Evolutionary conservation across 2,329 filamentous ascomycete species (phyloP), one percentile per base, ranked within the genome.

Genomic region (Fusarium illudens): DNA sequence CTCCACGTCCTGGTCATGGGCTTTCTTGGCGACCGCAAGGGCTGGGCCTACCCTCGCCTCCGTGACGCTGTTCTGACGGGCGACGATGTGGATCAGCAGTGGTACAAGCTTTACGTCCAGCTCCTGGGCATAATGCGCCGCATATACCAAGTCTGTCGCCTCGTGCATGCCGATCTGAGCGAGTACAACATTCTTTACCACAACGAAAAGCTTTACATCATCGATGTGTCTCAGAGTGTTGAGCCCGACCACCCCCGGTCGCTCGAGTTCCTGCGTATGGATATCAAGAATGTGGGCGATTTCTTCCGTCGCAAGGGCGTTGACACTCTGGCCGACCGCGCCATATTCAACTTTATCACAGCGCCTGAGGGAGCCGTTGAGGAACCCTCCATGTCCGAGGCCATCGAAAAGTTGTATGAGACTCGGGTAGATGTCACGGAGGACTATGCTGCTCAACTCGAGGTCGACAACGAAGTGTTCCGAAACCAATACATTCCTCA

Each of bases 161-260:
- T 99, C 8, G 95, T 99, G 1, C 96, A 99, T 77, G 96, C 94
- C 51, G 96, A 99, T 87, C 79, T 99, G 77, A 97, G 93, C 83
- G 96, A 99, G 85, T 99, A 99, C 87, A 99, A 99, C 76, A 88
- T 98, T 54, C 86, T 99, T 19, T 99, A 96, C 82, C 87, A 97
- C 82, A 86, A 93, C 59, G 84, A 88, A 61, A 89, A 88, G 73
- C 87, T 97, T 1, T 97, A 93, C 84, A 91, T 99, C 75, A 99
- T 99, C 78, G 96, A 99, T 79, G 96, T 99, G 42, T 97, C 93
- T 58, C 96, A 99, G 82, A 96, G 92, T 75, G 96, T 99, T 19
- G 96, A 98, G 82, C 94, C 96, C 71, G 95, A 98, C 73, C 96
- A 99, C 78, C 96, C 96, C 0, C 88, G 93, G 60, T 95, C 92